Percentiles rank a stretch among this genome's conserved stretches.
Conservation (phyloP, 495 filamentous ascomycete species). For the Neurospora sublineolata region DNA sequence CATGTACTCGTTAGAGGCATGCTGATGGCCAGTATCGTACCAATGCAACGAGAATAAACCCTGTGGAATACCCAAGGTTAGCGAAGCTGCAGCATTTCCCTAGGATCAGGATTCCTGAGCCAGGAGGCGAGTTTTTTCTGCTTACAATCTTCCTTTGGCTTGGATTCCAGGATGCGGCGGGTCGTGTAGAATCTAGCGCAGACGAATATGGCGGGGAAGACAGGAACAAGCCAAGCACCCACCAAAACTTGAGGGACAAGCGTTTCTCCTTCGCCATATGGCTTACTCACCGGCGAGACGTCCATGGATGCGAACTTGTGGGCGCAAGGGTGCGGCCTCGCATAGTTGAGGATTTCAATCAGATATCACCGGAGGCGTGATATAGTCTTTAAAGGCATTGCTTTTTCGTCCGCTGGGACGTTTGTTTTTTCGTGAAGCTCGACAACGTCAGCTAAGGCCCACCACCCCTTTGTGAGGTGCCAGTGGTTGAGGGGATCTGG, state of each 20-base stretch:
- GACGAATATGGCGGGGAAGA: constrained; percentile 11
- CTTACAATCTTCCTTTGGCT: constrained; percentile 17
- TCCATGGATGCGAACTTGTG: not conserved
- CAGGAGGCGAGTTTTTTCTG: not conserved
- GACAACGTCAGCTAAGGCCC: not conserved
- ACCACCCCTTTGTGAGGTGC: not conserved
- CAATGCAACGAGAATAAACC: constrained; percentile 6
- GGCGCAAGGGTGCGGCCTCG: not conserved
- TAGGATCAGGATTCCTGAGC: not conserved
- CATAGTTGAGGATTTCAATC: not conserved
- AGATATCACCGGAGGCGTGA: not conserved
- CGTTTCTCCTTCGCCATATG: not conserved
- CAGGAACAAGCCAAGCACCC: constrained; percentile 6
- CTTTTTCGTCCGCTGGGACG: not conserved
- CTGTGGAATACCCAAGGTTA: not conserved
- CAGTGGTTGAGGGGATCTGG: not conserved
- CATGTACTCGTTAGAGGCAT: not conserved
- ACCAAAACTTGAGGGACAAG: constrained; percentile 4
- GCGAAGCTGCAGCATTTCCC: not conserved
- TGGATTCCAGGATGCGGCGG: constrained; percentile 5
- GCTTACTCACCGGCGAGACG: not conserved
- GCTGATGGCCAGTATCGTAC: not conserved
- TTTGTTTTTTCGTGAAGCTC: not conserved
- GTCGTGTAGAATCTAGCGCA: constrained; percentile 15
- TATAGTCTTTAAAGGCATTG: not conserved